These are phyloP conservation scores for Rhodotorula sp. DNA, from an alignment of 1,284 basidiomycete genomes.

Conservation along the genomic window DNA sequence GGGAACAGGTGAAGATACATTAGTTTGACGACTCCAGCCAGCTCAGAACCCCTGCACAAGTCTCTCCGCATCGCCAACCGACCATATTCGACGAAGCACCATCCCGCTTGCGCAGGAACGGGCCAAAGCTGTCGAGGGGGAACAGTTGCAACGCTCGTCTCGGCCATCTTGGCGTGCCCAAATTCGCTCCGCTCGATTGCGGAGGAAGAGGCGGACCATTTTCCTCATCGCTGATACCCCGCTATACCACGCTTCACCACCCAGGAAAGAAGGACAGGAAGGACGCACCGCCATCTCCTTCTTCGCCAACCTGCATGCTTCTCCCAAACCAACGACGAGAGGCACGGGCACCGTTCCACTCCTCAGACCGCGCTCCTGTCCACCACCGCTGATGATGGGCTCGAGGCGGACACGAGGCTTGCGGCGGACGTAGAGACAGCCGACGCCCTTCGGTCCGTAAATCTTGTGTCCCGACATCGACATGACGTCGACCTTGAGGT, in stretches of 20 bases:
- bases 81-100: too few relatives aligned
- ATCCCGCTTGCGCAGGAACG: too few relatives aligned
- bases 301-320: slow-evolving; percentile 88
- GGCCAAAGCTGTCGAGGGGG: not conserved
- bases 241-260: too few relatives aligned
- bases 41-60: slow-evolving; percentile 76
- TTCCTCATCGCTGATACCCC: slow-evolving; percentile 56
- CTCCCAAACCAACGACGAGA: slow-evolving; percentile 88
- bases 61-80: slow-evolving; percentile 19
- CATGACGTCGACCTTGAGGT: slow-evolving; percentile 92
- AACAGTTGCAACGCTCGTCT: slow-evolving; percentile 24
- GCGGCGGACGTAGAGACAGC: slow-evolving; percentile 89
- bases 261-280: not conserved
- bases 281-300: slow-evolving; percentile 84
- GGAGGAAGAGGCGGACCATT: slow-evolving; percentile 16
- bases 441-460: slow-evolving; percentile 96
- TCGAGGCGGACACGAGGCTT: slow-evolving; percentile 91
- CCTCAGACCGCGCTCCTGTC: slow-evolving; percentile 92
- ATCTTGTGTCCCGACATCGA: slow-evolving; percentile 97
- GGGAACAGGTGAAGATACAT: not conserved
- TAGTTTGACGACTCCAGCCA: not conserved
- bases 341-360: slow-evolving; percentile 92
- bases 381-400: slow-evolving; percentile 92
- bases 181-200: not conserved
- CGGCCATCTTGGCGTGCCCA: slow-evolving; percentile 11